Base-by-base conservation (phyloP, 495 filamentous ascomycete species). In the Neurospora tetraspora region DNA sequence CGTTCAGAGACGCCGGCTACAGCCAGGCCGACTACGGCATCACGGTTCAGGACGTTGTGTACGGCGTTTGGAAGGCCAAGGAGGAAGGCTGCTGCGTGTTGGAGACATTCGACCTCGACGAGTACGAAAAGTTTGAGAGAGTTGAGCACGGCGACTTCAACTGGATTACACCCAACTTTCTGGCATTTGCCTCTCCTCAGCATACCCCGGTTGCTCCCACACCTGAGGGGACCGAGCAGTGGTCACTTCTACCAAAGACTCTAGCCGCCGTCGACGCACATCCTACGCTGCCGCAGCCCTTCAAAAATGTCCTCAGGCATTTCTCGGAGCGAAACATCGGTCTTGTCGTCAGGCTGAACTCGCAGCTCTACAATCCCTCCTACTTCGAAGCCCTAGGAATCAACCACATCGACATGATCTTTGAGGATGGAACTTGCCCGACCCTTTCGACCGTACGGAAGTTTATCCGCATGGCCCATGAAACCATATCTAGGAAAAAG, bases 101-200 rank as follows among this genome's bases (percentile, higher is more conserved):
- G 71, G 91, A 93, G 74, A 91, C 94, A 65, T 99, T 98, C 76
- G 93, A 91, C 70, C 86, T 99, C 4, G 94, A 97, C 84, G 96
- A 98, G 89, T 98, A 99, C 78, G 96, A 99, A 82, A 91, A 88
- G 78, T 99, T 88, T 74, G 96, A 99, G 81, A 88, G 96, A 71
- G 96, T 98, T 3, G 96, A 99, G 76, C 94, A 97, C 86, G 96
- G 96, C 72, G 96, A 99, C 82, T 99, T 99, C 91, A 99, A 99
- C 85, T 99, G 96, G 96, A 86, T 99, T 68, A 96, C 94, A 12
- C 94, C 94, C 16, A 85, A 92, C 73, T 99, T 99, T 82, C 88
- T 99, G 16, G 96, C 96, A 20, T 98, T 99, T 79, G 96, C 96
- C 18, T 98, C 95, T 16, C 96, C 96, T 11, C 94, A 98, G 78